A percentile compares a stretch with the other conserved stretches of the same genome.
phyloP scores from a whole-genome alignment of 179 eudicot species.

The Actinidia chinensis region DNA sequence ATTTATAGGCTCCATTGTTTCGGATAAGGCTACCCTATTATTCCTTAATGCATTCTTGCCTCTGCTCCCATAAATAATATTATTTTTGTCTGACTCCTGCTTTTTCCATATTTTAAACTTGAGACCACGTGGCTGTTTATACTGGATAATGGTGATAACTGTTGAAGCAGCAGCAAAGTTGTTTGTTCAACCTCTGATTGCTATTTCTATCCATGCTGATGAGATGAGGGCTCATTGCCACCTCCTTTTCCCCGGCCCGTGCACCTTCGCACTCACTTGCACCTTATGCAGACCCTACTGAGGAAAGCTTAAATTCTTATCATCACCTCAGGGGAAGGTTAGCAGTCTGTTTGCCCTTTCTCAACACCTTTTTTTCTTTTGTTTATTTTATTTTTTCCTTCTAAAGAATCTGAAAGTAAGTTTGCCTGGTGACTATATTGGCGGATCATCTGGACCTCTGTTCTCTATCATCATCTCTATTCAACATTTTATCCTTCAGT shows the following conservation, averaged over 20 bases:
- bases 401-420: not conserved
- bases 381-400: not conserved
- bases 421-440: not conserved
- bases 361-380: not conserved
- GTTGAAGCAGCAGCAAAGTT: conserved; percentile 82
- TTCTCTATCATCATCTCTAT: too few relatives aligned
- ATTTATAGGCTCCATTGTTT: not conserved
- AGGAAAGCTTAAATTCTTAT: conserved; percentile 76
- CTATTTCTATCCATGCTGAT: conserved; percentile 77
- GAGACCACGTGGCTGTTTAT: conserved; percentile 95
- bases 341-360: not conserved
- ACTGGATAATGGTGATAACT: conserved; percentile 66
- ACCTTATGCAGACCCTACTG: conserved; percentile 80
- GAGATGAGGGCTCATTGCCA: conserved; percentile 71
- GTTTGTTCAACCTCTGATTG: conserved; percentile 57
- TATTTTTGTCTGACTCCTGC: conserved; percentile 10
- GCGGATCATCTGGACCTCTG: not conserved
- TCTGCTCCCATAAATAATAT: not conserved
- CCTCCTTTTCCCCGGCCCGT: conserved; percentile 73
- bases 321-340: conserved; percentile 97
- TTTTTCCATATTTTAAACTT: conserved; percentile 73
- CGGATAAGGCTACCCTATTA: not conserved
- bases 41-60: not conserved
- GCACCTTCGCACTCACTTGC: conserved; percentile 72
- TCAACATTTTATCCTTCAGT: not conserved